Evolutionary conservation across 2,329 filamentous ascomycete genomes (phyloP), one percentile per base, ranked within the genome.

Genomic region (Plectosphaerella cucumerina): DNA sequence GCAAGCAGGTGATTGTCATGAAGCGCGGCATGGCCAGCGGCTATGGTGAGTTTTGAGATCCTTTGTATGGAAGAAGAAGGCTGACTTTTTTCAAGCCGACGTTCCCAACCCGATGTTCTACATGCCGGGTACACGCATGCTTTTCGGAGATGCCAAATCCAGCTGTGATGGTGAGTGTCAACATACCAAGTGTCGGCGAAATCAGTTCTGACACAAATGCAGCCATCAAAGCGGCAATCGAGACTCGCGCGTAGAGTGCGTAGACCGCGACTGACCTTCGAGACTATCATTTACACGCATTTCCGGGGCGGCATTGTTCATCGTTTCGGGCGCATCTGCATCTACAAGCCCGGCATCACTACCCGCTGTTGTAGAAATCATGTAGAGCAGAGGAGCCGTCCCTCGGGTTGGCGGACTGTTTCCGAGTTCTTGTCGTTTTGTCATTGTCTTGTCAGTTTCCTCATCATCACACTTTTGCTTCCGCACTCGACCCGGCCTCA

Each of bases 51-150:
- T 70, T 44, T 33, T 39, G 20, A 17, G 4, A 22, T n/a, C 31
- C 12, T 31, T 17, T 31, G 23, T 37, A n/a, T 15, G 17, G 5
- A 10, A 45, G 21, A 20, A 43, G 17, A n/a, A n/a, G n/a, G n/a
- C 22, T 43, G 49, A 51, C 47, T 50, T 41, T 39, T 21, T 26
- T 26, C 35, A 59, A 88, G 87, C 91, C 18, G 90, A 96, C 70
- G 89, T 96, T 10, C 88, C 87, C 11, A 96, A 96, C 64, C 90
- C 91, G 1, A 92, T 96, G 89, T 94, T 95, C 69, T 94, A 86
- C 70, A 93, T 92, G 87, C 86, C 88, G 4, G 87, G 87, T 48
- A 91, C 90, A 2, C 89, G 87, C 72, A 96, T 96, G 91, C 68
- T 96, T 52, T 96, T 96, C 70, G 90, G 91, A 22, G 91, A 96